Evolutionary conservation across 164 flowering plant genomes (phyloP).

Genomic region (Liriodendron chinense): DNA sequence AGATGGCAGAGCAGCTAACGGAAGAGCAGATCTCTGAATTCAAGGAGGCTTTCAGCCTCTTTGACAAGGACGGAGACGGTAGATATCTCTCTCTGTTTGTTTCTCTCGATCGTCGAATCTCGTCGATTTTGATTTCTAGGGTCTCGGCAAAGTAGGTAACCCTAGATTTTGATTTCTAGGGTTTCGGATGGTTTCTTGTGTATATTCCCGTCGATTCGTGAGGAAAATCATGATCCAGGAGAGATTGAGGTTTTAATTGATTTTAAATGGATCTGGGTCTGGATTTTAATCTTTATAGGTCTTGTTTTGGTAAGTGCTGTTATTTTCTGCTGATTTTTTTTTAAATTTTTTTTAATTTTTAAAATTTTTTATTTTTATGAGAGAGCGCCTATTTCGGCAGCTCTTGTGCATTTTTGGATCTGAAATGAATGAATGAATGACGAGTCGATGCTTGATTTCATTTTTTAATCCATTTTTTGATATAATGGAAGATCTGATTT

Average conservation of each 20-base stretch:
- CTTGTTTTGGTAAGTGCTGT: background rate
- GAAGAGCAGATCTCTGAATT: constrained; percentile 43
- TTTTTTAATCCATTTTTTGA: no score
- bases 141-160: no score
- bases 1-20: constrained; percentile 37
- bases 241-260: background rate
- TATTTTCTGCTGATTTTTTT: background rate
- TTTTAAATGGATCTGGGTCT: background rate
- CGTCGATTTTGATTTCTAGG: background rate
- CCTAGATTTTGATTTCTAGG: background rate
- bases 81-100: background rate
- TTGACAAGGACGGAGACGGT: constrained; percentile 43
- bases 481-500: no score
- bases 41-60: constrained; percentile 41
- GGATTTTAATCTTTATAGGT: background rate
- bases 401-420: background rate
- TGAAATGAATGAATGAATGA: background rate
- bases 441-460: no score
- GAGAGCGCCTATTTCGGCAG: background rate
- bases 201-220: background rate
- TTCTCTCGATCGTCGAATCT: background rate
- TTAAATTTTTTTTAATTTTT: no score
- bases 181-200: background rate
- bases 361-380: no score
- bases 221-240: background rate